Evolutionary conservation across 805 yeast genomes (phyloP), one percentile per base, ranked within the genome.

Genomic region (Metschnikowia aberdeeniae): DNA sequence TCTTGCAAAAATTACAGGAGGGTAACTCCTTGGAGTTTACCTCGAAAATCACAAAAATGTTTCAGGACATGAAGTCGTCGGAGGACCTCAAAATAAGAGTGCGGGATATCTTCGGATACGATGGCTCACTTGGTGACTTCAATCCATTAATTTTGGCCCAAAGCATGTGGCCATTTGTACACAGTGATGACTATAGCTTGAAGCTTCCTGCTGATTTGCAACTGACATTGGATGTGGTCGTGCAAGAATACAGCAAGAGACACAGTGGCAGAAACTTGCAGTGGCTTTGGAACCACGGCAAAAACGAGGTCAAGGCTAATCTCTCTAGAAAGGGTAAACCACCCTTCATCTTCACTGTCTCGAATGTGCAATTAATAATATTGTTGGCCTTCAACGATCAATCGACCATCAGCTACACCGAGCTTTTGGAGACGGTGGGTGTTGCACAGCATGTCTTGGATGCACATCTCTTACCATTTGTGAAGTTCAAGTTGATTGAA

Each of bases 261-360:
- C 97, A 92, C 64, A 79, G 73, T 50, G 97, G 97, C 10, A 78
- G 98, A 64, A 82, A 88, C 52, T 77, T 93, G 56, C 86, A 87
- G 60, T 93, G 99, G 99, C 77, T 92, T 48, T 93, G 97, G 97
- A 85, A 89, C 57, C 81, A 88, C 61, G 88, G 95, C 38, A 85
- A 92, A 63, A 93, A 95, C 49, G 99, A 93, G 63, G 67, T 93
- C 46, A 86, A 84, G 64, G 96, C 95, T 9, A 86, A 88, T 60
- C 76, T 89, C 51, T 78, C 92, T 5, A 83, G 84, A 54, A 82
- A 85, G 31, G 90, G 90, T 6, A 84, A 82, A 60, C 85, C 90
- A 4, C 89, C 96, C 39, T 87, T 84, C 59, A 71, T 76, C 19
- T 84, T 95, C 59, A 84, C 86, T 3, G 89, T 89, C 35, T 85